phyloP scores from a whole-genome alignment of 2,329 filamentous ascomycete genomes.

The Chaetomium globosum region DNA sequence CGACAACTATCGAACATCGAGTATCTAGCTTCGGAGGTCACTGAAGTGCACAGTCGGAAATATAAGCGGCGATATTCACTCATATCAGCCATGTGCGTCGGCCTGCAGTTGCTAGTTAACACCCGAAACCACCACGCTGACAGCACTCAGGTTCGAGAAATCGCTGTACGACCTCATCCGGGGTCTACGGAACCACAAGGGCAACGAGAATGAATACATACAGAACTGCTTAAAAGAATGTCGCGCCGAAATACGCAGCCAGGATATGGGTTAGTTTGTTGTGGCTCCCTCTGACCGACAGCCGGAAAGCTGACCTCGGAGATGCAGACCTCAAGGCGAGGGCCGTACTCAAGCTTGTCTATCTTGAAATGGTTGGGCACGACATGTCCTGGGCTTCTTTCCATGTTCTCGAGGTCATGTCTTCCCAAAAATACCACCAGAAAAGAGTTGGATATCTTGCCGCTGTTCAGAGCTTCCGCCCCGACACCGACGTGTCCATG shows the following conservation, averaged over 20 bases:
- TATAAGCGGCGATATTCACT: slow-evolving; percentile 10
- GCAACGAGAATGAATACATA: slow-evolving; percentile 92
- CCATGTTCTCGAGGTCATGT: slow-evolving; percentile 98
- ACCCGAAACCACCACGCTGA: slow-evolving; percentile 34
- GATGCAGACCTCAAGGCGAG: slow-evolving; percentile 86
- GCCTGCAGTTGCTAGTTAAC: background rate
- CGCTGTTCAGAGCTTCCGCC: slow-evolving; percentile 91
- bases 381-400: slow-evolving; percentile 99
- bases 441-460: slow-evolving; percentile 95
- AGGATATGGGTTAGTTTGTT: slow-evolving; percentile 77
- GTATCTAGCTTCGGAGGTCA: background rate
- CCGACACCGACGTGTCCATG: slow-evolving; percentile 97
- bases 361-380: slow-evolving; percentile 98
- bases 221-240: slow-evolving; percentile 94
- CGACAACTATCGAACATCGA: slow-evolving; percentile 4
- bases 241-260: slow-evolving; percentile 83
- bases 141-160: slow-evolving; percentile 86
- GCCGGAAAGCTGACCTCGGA: slow-evolving; percentile 32
- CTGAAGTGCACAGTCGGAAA: background rate
- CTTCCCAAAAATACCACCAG: slow-evolving; percentile 88
- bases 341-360: slow-evolving; percentile 91
- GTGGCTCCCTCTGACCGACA: background rate
- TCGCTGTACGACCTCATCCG: slow-evolving; percentile 98
- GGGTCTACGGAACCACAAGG: slow-evolving; percentile 92
- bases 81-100: slow-evolving; percentile 36